These are phyloP conservation scores for Barnettozyma salicaria DNA, from an alignment of 805 yeast genomes.

Conservation along the genomic window DNA sequence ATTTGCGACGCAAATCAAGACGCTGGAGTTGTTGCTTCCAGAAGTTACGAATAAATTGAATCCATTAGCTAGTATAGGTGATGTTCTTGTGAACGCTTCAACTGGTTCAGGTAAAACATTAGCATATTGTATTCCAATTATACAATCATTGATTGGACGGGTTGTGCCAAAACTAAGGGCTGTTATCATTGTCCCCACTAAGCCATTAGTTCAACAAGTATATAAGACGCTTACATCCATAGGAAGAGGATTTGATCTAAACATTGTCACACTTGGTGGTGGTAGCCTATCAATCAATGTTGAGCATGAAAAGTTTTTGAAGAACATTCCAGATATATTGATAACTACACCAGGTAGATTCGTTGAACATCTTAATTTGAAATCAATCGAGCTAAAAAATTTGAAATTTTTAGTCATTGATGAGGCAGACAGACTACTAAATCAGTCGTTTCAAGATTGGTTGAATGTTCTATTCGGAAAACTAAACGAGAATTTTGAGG, in stretches of 20 bases:
- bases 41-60: constrained; percentile 32
- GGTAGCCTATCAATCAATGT: constrained; percentile 47
- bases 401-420: constrained; percentile 65
- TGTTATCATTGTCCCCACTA: constrained; percentile 82
- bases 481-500: constrained; percentile 30
- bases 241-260: constrained; percentile 60
- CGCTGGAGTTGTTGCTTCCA: constrained; percentile 46
- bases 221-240: constrained; percentile 53
- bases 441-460: constrained; percentile 95
- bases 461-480: constrained; percentile 42
- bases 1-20: constrained; percentile 71
- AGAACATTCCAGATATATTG: constrained; percentile 56
- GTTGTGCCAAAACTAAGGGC: constrained; percentile 71
- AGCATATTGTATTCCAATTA: constrained; percentile 79
- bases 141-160: constrained; percentile 59
- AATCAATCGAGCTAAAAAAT: constrained; percentile 40
- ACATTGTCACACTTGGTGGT: constrained; percentile 55
- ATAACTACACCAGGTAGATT: constrained; percentile 76
- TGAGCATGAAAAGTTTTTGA: constrained; percentile 48
- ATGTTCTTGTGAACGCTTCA: constrained; percentile 83
- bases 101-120: constrained; percentile 96
- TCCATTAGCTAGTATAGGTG: constrained; percentile 42
- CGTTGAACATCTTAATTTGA: constrained; percentile 58
- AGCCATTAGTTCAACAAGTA: constrained; percentile 81
- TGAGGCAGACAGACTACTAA: constrained; percentile 77